Conservation (phyloP, 192 early-diverging fungal species). For the Mortierella claussenii region DNA sequence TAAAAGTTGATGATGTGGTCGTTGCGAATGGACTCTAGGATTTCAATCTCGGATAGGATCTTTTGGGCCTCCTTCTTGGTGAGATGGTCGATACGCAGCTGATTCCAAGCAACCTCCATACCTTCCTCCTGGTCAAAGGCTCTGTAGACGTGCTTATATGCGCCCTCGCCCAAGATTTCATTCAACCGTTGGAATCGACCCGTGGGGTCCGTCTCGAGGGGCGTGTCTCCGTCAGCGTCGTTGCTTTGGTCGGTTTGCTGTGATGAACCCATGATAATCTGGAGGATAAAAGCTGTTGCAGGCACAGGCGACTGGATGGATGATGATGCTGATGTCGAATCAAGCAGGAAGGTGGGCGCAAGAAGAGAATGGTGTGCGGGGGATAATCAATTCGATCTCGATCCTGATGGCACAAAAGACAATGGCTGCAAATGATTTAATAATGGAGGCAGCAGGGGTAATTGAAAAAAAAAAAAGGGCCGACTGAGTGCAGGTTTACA, state of each 20-base stretch:
- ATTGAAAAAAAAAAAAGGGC: not conserved
- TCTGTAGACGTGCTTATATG: constrained; percentile 86
- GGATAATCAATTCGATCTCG: too few species aligned
- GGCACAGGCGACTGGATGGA: not conserved
- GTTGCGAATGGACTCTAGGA: constrained; percentile 81
- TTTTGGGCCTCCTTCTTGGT: constrained; percentile 52
- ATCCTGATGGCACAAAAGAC: constrained; percentile 4
- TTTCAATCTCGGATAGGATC: constrained; percentile 63
- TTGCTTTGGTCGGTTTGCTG: constrained; percentile 29
- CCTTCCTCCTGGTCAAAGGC: constrained; percentile 88
- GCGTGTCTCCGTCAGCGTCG: constrained; percentile 52
- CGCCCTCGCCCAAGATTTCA: constrained; percentile 77
- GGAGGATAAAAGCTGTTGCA: not conserved
- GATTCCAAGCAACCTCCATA: constrained; percentile 92
- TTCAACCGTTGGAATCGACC: constrained; percentile 72
- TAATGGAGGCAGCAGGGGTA: too few species aligned
- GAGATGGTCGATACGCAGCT: constrained; percentile 67
- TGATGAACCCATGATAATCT: constrained; percentile 21
- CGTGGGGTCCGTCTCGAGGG: constrained; percentile 66
- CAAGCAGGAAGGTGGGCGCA: not conserved
- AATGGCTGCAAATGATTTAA: too few species aligned
- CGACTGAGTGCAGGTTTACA: constrained; percentile 2
- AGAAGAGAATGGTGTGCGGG: too few species aligned
- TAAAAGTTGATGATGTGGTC: constrained; percentile 86
- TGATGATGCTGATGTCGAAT: too few species aligned